Conservation (phyloP, 306 rosid genomes). For the Begonia fuchsioides region DNA sequence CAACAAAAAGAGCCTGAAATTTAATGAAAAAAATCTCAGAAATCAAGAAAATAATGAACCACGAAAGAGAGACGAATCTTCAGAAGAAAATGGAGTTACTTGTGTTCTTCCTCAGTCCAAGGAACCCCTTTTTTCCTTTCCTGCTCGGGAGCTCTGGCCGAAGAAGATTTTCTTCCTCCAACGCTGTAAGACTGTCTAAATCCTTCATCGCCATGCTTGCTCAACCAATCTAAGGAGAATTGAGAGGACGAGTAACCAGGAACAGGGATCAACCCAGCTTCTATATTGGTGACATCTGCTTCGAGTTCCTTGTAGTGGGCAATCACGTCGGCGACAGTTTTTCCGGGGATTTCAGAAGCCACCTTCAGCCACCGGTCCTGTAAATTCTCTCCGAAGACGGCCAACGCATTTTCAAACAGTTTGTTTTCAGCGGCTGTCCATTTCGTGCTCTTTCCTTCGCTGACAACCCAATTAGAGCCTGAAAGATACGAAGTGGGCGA, state of each 20-base stretch:
- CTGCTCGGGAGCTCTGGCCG: slow-evolving; percentile 36
- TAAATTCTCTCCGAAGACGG: slow-evolving; percentile 44
- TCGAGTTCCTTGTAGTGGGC: slow-evolving; percentile 51
- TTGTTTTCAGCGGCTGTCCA: slow-evolving; percentile 80
- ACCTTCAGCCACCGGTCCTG: slow-evolving; percentile 66
- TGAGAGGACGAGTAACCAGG: slow-evolving; percentile 44
- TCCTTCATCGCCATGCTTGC: slow-evolving; percentile 31
- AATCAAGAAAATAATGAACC: too few species aligned
- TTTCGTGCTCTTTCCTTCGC: slow-evolving; percentile 23
- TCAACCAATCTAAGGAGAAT: slow-evolving; percentile 59
- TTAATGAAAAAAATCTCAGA: background rate
- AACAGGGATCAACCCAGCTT: slow-evolving; percentile 51
- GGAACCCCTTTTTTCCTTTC: slow-evolving; percentile 48
- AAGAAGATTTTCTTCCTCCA: slow-evolving; percentile 35
- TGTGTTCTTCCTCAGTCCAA: slow-evolving; percentile 47
- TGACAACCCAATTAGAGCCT: slow-evolving; percentile 31
- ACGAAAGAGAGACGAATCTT: background rate
- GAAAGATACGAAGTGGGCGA: slow-evolving; percentile 36
- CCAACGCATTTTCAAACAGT: slow-evolving; percentile 68
- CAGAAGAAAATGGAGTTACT: slow-evolving; percentile 15
- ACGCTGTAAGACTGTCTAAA: slow-evolving; percentile 27
- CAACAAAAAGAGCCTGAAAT: slow-evolving; percentile 44
- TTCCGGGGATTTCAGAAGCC: slow-evolving; percentile 63
- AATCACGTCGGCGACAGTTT: slow-evolving; percentile 38
- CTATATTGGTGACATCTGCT: slow-evolving; percentile 49